Base-by-base conservation (phyloP, 352 stramenopile genomes). In the Hyaloperonospora arabidopsidis region DNA sequence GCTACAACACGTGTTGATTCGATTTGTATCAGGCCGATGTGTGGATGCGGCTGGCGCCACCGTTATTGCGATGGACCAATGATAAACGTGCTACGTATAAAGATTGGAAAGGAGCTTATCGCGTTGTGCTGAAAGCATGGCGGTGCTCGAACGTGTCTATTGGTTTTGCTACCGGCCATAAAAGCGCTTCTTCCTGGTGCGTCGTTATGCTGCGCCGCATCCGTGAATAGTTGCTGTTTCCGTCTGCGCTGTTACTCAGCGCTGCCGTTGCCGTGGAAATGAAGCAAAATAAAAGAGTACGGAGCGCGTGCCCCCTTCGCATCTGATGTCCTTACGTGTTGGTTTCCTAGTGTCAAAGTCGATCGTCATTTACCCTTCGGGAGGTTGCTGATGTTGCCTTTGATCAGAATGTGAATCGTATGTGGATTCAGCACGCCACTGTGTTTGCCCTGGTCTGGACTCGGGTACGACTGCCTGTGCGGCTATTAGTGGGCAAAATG, bases 321-420 rank as follows among this genome's bases (percentile, higher is more conserved):
- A 0, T 46, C 58, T 2, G 76, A 86, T 28, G 74, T 89, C 19
- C 71, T 89, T 4, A 76, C 79, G 1, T 0, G 87, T 86, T 35
- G 76, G 86, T 25, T 89, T 58, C 67, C 76, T 1, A 87, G 74
- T n/a, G n/a, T 39, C 59, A 66, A 38, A 71, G 55, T 35, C 84
- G 86, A 41, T 74, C 80, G 48, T 71, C 72, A 14, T 77, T 79
- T 17, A 69, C 87, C 15, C 68, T 86, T 28, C 72, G 74, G n/a
- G 76, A 86, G 50, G 72, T 87, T 14, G 60, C 74, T 0, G 70
- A 82, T 67, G 71, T 74, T 15, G 45, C 65, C 14, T 74, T 69
- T 0, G 73, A 83, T 34, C 84, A 70, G 72, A 83, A 87, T 32
- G 72, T 85, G 0, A 86, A 57, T 89, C 79, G 11, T 81, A 85